phyloP scores from a whole-genome alignment of 805 yeast genomes.

The Ogataea pini region DNA sequence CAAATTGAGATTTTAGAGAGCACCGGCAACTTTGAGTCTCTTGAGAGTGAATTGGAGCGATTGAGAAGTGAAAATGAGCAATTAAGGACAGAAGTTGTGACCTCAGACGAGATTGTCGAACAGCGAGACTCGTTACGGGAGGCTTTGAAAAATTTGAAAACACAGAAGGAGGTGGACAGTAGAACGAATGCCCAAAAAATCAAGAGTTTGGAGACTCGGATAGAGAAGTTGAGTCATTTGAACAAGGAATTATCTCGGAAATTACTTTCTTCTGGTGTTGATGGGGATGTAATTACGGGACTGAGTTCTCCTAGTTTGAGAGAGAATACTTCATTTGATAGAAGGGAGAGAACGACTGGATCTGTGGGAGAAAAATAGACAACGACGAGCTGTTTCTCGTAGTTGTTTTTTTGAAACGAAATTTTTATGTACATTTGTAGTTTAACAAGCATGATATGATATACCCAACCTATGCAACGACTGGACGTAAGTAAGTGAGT shows the following conservation, averaged over 20 bases:
- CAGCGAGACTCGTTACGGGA: constrained; percentile 36
- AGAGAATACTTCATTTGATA: constrained; percentile 19
- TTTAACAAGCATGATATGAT: no score
- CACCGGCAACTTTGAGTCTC: constrained; percentile 15
- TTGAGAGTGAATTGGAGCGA: constrained; percentile 29
- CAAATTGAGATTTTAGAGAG: constrained; percentile 37
- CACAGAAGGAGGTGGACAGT: constrained; percentile 28
- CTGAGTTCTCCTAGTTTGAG: constrained; percentile 19
- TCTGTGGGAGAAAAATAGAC: no score
- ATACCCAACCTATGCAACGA: no score
- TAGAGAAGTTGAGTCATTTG: constrained; percentile 20
- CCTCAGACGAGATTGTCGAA: constrained; percentile 24
- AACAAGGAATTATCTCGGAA: constrained; percentile 16
- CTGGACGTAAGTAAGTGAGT: no score
- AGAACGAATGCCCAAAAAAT: constrained; percentile 30
- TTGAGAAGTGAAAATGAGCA: constrained; percentile 35
- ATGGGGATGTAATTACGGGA: not conserved
- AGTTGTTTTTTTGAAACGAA: no score
- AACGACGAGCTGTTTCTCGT: no score
- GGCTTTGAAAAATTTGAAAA: constrained; percentile 32
- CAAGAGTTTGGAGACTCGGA: constrained; percentile 24
- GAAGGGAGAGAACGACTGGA: not conserved
- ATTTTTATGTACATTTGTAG: no score
- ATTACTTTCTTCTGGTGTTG: constrained; percentile 6
- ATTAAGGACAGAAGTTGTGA: constrained; percentile 36